A percentile compares a stretch with the other conserved stretches of the same genome.
phyloP scores from a whole-genome alignment of 108 stramenopile genomes.

The Discostella stelligeroides region DNA sequence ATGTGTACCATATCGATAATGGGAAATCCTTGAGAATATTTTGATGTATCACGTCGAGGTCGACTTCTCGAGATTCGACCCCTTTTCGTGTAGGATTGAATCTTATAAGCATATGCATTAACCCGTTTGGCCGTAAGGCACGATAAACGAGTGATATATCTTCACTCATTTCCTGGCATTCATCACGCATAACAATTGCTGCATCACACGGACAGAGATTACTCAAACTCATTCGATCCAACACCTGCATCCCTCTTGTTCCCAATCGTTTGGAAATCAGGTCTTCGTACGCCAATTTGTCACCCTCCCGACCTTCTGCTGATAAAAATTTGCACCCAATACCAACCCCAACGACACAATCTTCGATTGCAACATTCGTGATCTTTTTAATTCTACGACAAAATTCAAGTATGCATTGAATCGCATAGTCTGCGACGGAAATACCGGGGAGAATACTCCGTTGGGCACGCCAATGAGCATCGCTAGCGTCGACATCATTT shows the following conservation, averaged over 20 bases:
- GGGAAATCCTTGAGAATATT: too few species aligned
- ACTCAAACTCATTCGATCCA: neutral
- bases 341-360: conserved; percentile 47
- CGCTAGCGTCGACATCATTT: too few species aligned
- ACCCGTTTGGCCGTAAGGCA: conserved; percentile 26
- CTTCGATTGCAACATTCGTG: conserved; percentile 37
- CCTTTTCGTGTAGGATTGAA: neutral
- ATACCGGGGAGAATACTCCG: too few species aligned
- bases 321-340: neutral
- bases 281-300: neutral
- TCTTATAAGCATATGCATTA: conserved; percentile 28
- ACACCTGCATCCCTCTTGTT: conserved; percentile 18
- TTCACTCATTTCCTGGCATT: neutral
- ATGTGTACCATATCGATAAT: conserved; percentile 13
- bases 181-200: too few species aligned
- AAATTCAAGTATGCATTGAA: too few species aligned
- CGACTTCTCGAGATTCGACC: neutral
- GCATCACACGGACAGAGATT: conserved; percentile 22
- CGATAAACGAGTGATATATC: conserved; percentile 1
- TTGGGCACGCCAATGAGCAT: too few species aligned
- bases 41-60: too few species aligned
- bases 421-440: too few species aligned
- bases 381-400: too few species aligned
- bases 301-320: too few species aligned
- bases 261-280: conserved; percentile 11